phyloP scores from a whole-genome alignment of 2,329 filamentous ascomycete genomes.

The Botryotinia globosa region DNA sequence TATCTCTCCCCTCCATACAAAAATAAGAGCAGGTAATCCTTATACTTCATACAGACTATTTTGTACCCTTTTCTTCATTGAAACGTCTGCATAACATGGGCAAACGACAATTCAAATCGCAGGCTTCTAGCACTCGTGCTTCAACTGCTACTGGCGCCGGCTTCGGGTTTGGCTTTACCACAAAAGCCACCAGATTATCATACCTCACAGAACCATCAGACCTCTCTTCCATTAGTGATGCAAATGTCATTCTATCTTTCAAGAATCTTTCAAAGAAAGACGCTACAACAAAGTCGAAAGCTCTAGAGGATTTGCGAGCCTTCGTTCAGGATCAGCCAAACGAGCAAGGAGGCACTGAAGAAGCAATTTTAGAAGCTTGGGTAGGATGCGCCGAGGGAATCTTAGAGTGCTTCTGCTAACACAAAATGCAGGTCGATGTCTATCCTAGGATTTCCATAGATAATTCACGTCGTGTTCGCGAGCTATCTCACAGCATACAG shows the following conservation, averaged over 20 bases:
- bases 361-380: constrained; percentile 85
- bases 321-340: constrained; percentile 56
- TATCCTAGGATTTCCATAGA: constrained; percentile 92
- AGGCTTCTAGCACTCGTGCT: constrained; percentile 39
- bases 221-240: constrained; percentile 71
- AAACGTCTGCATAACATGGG: constrained; percentile 28
- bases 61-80: neutral
- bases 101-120: constrained; percentile 36
- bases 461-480: constrained; percentile 80
- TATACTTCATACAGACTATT: neutral
- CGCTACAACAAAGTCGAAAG: constrained; percentile 85
- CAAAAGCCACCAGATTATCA: constrained; percentile 59
- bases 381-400: constrained; percentile 49
- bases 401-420: neutral
- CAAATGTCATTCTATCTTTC: constrained; percentile 83
- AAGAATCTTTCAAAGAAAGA: constrained; percentile 94
- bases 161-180: constrained; percentile 37
- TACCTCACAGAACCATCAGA: constrained; percentile 86
- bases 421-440: constrained; percentile 62
- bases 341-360: constrained; percentile 65
- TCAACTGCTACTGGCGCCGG: constrained; percentile 31
- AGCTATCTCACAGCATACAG: constrained; percentile 77
- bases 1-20: neutral
- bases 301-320: constrained; percentile 76
- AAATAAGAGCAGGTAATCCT: neutral